Evolutionary conservation across 495 filamentous ascomycete species (phyloP), one percentile per base, ranked within the genome.

Genomic region (Penicillium robsamsonii): DNA sequence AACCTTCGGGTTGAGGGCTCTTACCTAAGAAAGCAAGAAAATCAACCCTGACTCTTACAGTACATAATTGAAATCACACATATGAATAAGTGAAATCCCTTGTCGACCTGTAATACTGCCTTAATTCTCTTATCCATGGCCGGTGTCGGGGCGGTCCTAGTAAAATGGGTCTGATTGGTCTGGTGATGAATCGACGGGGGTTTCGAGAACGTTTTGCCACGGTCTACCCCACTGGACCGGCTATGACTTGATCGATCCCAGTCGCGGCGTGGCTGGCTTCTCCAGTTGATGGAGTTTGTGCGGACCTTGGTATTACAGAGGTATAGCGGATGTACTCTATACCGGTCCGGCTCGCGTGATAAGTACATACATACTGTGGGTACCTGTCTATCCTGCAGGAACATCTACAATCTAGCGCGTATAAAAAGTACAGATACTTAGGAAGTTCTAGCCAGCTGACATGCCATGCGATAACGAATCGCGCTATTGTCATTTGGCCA

Each of bases 201-300:
- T 68, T 67, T 72, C 63, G 58, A 69, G 68, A 72, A 68, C 61
- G 60, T 66, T 66, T 73, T 67, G 70, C 70, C 70, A 73, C 70
- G 69, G 65, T 66, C 69, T 60, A 64, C 53, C 51, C 48, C 54
- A 40, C 49, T 41, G 52, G 22, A 8, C 29, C 25, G 53, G 44
- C 35, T 58, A 27, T 49, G 56, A 55, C 35, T 52, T 53, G 58
- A 58, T 55, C 53, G 60, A 56, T 56, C 43, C 47, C 50, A 51
- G 50, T 42, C 33, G 50, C 54, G 53, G 37, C 43, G 44, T 65
- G 59, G 59, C 59, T 59, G 52, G 48, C 52, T 50, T 50, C 42
- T 59, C 48, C 46, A 59, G 45, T 54, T 30, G 17, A 60, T 46
- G 47, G 56, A 45, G 30, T 48, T 50, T 50, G 40, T 22, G 58